Evolutionary conservation across 83 land plant genomes (phyloP).

Genomic region (Diphasiastrum complanatum): DNA sequence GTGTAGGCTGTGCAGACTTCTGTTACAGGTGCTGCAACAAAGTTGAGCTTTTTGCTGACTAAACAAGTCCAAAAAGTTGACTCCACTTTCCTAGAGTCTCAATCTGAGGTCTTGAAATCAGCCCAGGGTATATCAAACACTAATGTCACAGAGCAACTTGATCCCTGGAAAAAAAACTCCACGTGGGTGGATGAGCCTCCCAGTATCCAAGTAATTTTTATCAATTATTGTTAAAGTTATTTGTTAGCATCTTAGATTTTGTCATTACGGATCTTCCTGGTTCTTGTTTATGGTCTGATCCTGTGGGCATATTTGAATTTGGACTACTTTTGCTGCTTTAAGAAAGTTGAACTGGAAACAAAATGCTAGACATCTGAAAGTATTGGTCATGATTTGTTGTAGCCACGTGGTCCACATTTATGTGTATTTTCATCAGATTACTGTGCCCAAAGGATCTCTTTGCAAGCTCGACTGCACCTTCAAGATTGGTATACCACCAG

Average conservation of each 20-base stretch:
- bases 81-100: too few relatives aligned
- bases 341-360: not conserved
- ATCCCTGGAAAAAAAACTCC: slow-evolving; percentile 65
- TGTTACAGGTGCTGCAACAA: too few relatives aligned
- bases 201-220: slow-evolving; percentile 44
- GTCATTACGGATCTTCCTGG: not conserved
- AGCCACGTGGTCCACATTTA: not conserved
- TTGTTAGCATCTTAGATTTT: not conserved
- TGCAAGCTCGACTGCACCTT: slow-evolving; percentile 63
- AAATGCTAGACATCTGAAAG: not conserved
- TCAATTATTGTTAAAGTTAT: too few relatives aligned
- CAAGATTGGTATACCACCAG: slow-evolving; percentile 86
- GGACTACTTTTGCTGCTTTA: too few relatives aligned
- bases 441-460: slow-evolving; percentile 78
- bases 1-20: too few relatives aligned
- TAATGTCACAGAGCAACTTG: too few relatives aligned
- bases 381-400: not conserved
- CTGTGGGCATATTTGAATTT: too few relatives aligned
- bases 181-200: slow-evolving; percentile 64
- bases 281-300: not conserved
- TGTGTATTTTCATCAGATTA: slow-evolving; percentile 50
- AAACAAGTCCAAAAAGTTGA: too few relatives aligned
- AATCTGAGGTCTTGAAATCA: too few relatives aligned
- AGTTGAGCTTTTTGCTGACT: too few relatives aligned
- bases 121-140: too few relatives aligned